phyloP scores from a whole-genome alignment of 1,284 basidiomycete species.

The Sanghuangporus baumii region DNA sequence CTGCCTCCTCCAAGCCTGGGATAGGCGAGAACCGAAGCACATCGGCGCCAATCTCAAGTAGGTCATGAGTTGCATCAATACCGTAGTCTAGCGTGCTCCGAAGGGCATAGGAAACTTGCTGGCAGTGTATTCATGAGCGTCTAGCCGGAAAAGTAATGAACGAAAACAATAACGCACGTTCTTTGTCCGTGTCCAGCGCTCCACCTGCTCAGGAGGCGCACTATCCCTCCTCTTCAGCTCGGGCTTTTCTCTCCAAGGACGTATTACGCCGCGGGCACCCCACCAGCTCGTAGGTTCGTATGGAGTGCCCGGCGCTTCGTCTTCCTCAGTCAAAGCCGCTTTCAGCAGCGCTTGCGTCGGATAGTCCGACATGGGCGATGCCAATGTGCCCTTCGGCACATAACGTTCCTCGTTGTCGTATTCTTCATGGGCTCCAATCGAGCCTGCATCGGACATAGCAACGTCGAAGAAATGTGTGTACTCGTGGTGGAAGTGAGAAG shows the following conservation, averaged over 20 bases:
- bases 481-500: neutral
- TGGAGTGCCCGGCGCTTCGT: neutral
- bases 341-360: neutral
- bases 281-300: slow-evolving; percentile 26
- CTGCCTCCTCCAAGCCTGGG: slow-evolving; percentile 48
- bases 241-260: slow-evolving; percentile 29
- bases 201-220: slow-evolving; percentile 44
- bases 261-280: slow-evolving; percentile 19
- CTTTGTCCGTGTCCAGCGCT: slow-evolving; percentile 42
- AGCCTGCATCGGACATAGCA: slow-evolving; percentile 10
- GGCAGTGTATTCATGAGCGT: neutral
- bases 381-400: neutral
- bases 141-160: neutral
- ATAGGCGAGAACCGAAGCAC: slow-evolving; percentile 51
- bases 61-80: slow-evolving; percentile 40
- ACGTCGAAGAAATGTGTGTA: neutral
- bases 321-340: neutral
- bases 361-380: slow-evolving; percentile 1
- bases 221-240: slow-evolving; percentile 26
- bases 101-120: slow-evolving; percentile 10
- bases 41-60: slow-evolving; percentile 40
- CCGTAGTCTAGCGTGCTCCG: slow-evolving; percentile 43
- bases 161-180: slow-evolving; percentile 32
- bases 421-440: neutral
- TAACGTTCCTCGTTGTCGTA: neutral